Conservation (phyloP, 148 eudicot genomes). For the Amaranthus palmeri region DNA sequence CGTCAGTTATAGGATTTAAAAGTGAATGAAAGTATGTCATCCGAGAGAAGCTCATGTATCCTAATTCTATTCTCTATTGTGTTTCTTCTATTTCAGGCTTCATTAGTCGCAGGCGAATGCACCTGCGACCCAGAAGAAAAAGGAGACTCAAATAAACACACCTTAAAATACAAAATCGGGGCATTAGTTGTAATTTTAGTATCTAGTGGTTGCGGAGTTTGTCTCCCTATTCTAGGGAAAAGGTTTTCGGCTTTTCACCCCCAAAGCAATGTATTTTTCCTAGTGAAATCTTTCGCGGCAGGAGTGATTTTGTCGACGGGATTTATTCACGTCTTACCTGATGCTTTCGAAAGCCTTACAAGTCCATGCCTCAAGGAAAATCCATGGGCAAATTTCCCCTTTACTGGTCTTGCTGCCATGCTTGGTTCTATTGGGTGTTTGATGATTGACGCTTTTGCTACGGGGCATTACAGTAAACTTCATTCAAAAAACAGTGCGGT, state of each 20-base stretch:
- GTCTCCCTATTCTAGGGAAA: slow-evolving; percentile 29
- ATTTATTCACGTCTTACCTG: slow-evolving; percentile 34
- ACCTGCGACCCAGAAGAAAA: slow-evolving; percentile 15
- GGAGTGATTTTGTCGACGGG: slow-evolving; percentile 44
- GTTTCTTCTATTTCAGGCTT: too few species aligned
- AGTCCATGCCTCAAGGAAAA: slow-evolving; percentile 28
- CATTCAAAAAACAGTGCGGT: slow-evolving; percentile 7
- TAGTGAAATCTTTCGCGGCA: slow-evolving; percentile 39
- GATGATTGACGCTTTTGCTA: slow-evolving; percentile 40
- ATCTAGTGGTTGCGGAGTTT: slow-evolving; percentile 25
- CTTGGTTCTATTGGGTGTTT: slow-evolving; percentile 28
- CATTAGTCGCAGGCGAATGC: slow-evolving; percentile 10
- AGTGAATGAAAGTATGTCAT: too few species aligned
- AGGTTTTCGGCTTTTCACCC: slow-evolving; percentile 23
- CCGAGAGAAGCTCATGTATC: too few species aligned
- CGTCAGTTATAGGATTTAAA: too few species aligned
- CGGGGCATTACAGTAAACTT: slow-evolving; percentile 24
- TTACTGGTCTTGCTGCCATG: slow-evolving; percentile 32
- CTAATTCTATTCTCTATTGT: too few species aligned
- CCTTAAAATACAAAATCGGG: slow-evolving; percentile 27
- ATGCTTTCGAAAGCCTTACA: slow-evolving; percentile 27
- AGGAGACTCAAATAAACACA: background rate
- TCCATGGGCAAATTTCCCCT: slow-evolving; percentile 31
- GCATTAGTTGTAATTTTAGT: slow-evolving; percentile 25
- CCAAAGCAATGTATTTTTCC: slow-evolving; percentile 26